Conservation (phyloP, 1,284 basidiomycete species). For the Leucoagaricus sp. region DNA sequence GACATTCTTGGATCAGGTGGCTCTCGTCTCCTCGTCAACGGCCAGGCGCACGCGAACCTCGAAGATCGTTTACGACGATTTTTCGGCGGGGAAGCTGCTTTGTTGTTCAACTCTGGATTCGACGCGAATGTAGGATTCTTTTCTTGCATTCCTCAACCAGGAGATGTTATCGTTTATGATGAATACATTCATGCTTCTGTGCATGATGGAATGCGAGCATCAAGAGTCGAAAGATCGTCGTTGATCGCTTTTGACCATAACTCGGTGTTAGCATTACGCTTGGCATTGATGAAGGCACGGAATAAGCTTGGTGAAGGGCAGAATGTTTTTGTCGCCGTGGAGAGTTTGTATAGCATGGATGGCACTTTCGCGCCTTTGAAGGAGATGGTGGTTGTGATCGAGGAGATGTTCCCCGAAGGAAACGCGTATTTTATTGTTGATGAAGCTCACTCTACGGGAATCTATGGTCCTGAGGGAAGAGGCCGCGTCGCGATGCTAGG, state of each 20-base stretch:
- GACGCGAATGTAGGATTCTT: constrained; percentile 95
- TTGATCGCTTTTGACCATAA: constrained; percentile 75
- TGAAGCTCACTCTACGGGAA: constrained; percentile 86
- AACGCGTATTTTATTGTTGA: constrained; percentile 81
- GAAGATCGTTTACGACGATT: constrained; percentile 69
- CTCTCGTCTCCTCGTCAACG: constrained; percentile 88
- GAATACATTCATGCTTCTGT: constrained; percentile 91
- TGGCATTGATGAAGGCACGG: constrained; percentile 43
- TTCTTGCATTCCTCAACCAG: constrained; percentile 76
- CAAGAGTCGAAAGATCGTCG: constrained; percentile 47
- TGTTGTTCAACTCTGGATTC: constrained; percentile 95
- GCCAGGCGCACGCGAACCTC: constrained; percentile 63
- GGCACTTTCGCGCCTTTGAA: constrained; percentile 83
- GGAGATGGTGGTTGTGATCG: constrained; percentile 62
- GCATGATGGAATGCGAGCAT: constrained; percentile 85
- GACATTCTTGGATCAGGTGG: constrained; percentile 88
- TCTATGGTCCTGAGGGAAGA: constrained; percentile 79
- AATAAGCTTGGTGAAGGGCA: constrained; percentile 16
- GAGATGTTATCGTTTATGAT: constrained; percentile 85
- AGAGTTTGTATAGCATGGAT: constrained; percentile 95
- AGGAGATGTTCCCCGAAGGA: constrained; percentile 56
- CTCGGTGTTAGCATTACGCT: constrained; percentile 51
- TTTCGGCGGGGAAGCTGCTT: constrained; percentile 66
- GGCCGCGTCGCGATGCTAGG: constrained; percentile 69
- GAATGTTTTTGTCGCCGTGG: constrained; percentile 81